phyloP scores from a whole-genome alignment of 257 asterid genomes.

The Anisodus tanguticus region DNA sequence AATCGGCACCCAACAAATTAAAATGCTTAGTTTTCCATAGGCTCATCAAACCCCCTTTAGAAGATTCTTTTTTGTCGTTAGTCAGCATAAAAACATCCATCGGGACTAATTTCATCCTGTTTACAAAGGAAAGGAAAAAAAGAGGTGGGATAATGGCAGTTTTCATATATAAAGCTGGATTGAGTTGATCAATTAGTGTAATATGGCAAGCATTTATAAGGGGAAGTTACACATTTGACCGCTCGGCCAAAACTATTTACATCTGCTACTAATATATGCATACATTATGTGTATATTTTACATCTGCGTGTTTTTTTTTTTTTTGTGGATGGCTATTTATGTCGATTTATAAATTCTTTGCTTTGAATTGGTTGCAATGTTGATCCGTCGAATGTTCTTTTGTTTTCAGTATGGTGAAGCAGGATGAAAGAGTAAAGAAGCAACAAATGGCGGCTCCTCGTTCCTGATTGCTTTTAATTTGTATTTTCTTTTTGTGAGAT shows the following conservation, averaged over 20 bases:
- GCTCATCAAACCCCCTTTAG: background rate
- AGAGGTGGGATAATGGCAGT: background rate
- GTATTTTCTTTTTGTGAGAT: background rate
- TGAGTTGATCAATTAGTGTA: background rate
- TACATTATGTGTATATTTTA: no score
- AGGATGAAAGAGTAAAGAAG: slow-evolving; percentile 86
- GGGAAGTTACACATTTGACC: background rate
- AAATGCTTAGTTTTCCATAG: slow-evolving; percentile 1
- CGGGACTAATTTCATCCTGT: background rate
- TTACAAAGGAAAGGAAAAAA: background rate
- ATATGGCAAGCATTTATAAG: background rate
- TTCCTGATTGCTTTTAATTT: slow-evolving; percentile 41
- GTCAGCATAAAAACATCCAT: background rate
- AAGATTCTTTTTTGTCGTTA: background rate
- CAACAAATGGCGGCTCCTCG: slow-evolving; percentile 99
- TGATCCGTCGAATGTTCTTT: slow-evolving; percentile 20
- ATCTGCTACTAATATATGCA: no score
- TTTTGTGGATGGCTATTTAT: background rate
- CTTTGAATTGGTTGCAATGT: slow-evolving; percentile 16
- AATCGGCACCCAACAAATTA: background rate
- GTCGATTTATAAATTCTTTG: background rate
- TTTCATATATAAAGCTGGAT: background rate
- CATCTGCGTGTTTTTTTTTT: background rate
- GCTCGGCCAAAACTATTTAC: slow-evolving; percentile 9
- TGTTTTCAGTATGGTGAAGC: slow-evolving; percentile 80